Evolutionary conservation across 139 green algal species (phyloP).

Genomic region (Tetradesmus lagerheimii): DNA sequence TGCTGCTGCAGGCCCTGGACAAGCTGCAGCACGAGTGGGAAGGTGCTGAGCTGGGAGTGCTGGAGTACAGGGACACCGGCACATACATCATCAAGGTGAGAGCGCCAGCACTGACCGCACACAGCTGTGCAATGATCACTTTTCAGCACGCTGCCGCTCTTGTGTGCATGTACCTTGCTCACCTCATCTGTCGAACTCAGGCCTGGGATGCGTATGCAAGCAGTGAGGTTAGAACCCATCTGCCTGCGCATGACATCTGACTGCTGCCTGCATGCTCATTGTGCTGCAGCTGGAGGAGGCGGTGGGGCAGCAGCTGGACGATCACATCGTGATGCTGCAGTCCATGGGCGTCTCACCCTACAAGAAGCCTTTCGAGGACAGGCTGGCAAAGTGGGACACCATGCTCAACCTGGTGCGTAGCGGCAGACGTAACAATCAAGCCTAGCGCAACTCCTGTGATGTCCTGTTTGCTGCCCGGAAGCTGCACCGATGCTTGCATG

Average conservation of each 20-base stretch:
- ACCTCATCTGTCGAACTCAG: no score
- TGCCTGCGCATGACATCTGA: not conserved
- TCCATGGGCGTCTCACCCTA: constrained; percentile 70
- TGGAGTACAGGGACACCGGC: constrained; percentile 83
- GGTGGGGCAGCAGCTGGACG: constrained; percentile 85
- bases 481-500: no score
- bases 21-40: constrained; percentile 89
- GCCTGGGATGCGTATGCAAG: not conserved
- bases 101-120: not conserved
- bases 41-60: constrained; percentile 70
- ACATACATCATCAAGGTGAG: constrained; percentile 84
- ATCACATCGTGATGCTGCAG: constrained; percentile 90
- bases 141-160: not conserved
- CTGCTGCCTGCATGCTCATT: not conserved
- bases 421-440: not conserved
- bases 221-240: not conserved
- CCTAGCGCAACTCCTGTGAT: no score
- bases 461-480: no score
- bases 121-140: not conserved
- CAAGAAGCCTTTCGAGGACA: constrained; percentile 89
- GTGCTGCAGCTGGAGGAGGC: constrained; percentile 75
- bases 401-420: constrained; percentile 72
- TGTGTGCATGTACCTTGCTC: not conserved
- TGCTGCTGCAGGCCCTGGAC: constrained; percentile 67
- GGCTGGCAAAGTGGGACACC: constrained; percentile 80